A percentile compares a stretch with the other conserved stretches of the same genome.
Conservation (phyloP, 2,329 filamentous ascomycete genomes). For the Acarospora socialis region DNA sequence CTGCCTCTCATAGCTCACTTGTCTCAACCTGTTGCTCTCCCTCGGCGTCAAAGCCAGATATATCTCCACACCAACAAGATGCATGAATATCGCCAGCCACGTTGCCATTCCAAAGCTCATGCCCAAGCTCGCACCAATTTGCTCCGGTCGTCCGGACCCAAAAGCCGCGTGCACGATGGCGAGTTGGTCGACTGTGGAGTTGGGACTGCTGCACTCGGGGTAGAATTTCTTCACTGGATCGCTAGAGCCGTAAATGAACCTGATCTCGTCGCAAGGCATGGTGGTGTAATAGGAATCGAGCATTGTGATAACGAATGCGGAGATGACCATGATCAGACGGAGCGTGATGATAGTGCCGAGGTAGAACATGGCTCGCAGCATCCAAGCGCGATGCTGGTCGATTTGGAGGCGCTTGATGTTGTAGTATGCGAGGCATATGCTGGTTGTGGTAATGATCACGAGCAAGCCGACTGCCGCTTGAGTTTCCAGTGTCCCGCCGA, state of each 20-base stretch:
- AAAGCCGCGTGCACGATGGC: constrained; percentile 11
- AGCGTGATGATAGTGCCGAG: constrained; percentile 19
- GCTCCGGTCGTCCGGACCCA: constrained; percentile 13
- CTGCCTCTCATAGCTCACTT: constrained; percentile 43
- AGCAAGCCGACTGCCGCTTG: constrained; percentile 33
- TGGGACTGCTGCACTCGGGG: constrained; percentile 29
- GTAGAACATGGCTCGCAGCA: constrained; percentile 42
- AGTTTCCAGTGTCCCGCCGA: constrained; percentile 40
- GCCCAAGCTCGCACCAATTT: constrained; percentile 31
- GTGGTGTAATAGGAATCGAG: constrained; percentile 22
- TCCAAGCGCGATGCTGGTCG: constrained; percentile 50
- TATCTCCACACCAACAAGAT: constrained; percentile 35
- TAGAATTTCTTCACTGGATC: constrained; percentile 24
- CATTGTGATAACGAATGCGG: constrained; percentile 26
- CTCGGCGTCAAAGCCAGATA: constrained; percentile 39
- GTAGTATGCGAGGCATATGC: constrained; percentile 34
- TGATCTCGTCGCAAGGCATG: constrained; percentile 37
- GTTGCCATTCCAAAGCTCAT: constrained; percentile 37
- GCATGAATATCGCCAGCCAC: constrained; percentile 40
- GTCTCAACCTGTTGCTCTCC: constrained; percentile 39
- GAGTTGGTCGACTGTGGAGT: constrained; percentile 18
- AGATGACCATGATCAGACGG: constrained; percentile 26
- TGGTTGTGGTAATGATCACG: constrained; percentile 30
- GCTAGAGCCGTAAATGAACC: constrained; percentile 23
- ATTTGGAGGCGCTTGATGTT: constrained; percentile 48